Evolutionary conservation across 2,329 filamentous ascomycete species (phyloP), one percentile per base, ranked within the genome.

Genomic region (Diaporthe sp.): DNA sequence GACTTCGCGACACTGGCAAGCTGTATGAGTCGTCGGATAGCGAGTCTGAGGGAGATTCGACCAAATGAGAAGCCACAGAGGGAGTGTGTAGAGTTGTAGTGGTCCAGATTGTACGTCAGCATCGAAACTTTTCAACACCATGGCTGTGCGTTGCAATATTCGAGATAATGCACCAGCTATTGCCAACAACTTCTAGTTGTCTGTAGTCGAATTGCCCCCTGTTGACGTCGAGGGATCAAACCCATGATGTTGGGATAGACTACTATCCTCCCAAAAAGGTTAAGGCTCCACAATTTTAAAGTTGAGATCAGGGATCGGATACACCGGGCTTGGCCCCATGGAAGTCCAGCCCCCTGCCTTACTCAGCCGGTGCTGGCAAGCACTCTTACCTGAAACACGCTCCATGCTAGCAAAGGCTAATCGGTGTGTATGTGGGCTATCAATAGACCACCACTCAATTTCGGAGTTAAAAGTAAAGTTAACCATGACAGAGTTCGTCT

Each of bases 401-500:
- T 39, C 22, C 47, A 68, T 53, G 17, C n/a, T 39, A 39, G 32
- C 47, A 50, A 39, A 39, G 17, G 63, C n/a, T 68, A 27, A 68
- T 53, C 13, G 13, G 63, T 66, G 63, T 32, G 27, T 37, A 12
- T 37, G 30, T 25, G 8, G n/a, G 63, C 63, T 68, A 68, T 68
- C 63, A 53, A 53, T 68, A 68, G 63, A 51, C 35, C 2, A 9
- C 30, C 47, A 53, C 32, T n/a, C 32, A 66, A 51, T 66, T 35
- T 66, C 44, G 63, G 63, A 66, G 13, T 9, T 25, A 27, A 37
- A 66, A 0, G 32, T 37, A 37, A 66, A 51, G 44, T 51, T 10
- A 19, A 66, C n/a, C n/a, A 68, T 39, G 63, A 68, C 47, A 68
- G n/a, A 66, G 44, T 51, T 53, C 27, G 32, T 22, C 63, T 66